These are phyloP conservation scores for Isatis tinctoria DNA, from an alignment of 345 rosid species.

Conservation along the genomic window DNA sequence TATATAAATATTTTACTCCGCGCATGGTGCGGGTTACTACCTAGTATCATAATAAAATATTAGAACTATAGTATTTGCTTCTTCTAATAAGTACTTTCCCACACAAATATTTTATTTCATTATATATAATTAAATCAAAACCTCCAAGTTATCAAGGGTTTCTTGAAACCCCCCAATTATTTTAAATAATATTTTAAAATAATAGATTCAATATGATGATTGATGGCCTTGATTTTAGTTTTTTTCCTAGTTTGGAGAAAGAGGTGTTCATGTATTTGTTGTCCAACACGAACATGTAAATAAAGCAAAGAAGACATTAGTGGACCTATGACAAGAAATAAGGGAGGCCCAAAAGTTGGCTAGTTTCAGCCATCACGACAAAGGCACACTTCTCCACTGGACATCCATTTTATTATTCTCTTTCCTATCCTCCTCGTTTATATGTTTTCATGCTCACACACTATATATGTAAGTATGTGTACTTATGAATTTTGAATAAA, in stretches of 20 bases:
- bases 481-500: not conserved
- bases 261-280: not conserved
- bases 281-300: conserved; percentile 6
- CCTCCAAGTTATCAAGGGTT: not conserved
- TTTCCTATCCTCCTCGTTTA: not conserved
- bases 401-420: not conserved
- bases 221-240: not conserved
- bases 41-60: too few species aligned
- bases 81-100: not conserved
- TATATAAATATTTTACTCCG: too few species aligned
- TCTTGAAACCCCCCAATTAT: not conserved
- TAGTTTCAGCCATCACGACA: conserved; percentile 13
- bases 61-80: too few species aligned
- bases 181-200: not conserved
- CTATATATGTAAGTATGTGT: not conserved
- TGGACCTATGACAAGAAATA: conserved; percentile 5
- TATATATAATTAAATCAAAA: not conserved
- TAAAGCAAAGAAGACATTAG: not conserved
- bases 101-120: not conserved
- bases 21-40: too few species aligned
- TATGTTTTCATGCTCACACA: not conserved
- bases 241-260: conserved; percentile 1
- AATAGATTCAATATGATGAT: not conserved
- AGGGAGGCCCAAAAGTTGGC: conserved; percentile 8
- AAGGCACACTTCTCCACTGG: conserved; percentile 2